These are phyloP conservation scores for Haplosporangium sp. DNA, from an alignment of 371 early-diverging fungal species.

Conservation along the genomic window DNA sequence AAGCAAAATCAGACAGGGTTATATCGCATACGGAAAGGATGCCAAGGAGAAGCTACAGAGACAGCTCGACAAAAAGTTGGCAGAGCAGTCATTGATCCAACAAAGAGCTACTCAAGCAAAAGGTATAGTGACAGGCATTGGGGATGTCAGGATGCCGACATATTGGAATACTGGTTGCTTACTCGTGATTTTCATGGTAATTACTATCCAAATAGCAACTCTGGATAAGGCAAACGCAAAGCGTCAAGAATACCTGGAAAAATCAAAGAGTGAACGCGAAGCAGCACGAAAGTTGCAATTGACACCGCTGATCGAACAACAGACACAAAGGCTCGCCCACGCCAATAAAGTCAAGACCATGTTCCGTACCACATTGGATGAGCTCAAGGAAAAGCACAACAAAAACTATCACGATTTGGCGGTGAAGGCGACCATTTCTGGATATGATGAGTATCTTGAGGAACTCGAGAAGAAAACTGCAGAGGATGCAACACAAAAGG, in stretches of 20 bases:
- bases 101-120: constrained; percentile 53
- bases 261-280: constrained; percentile 27
- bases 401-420: constrained; percentile 84
- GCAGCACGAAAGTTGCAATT: constrained; percentile 24
- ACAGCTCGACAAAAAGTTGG: constrained; percentile 46
- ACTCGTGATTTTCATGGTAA: neutral
- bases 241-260: constrained; percentile 23
- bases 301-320: constrained; percentile 34
- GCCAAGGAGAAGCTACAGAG: constrained; percentile 42
- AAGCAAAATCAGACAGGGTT: constrained; percentile 29
- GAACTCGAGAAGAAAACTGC: constrained; percentile 12
- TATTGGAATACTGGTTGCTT: neutral
- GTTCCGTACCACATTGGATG: constrained; percentile 61
- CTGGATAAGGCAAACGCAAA: constrained; percentile 42
- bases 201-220: constrained; percentile 21
- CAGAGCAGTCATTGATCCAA: constrained; percentile 52
- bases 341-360: constrained; percentile 55
- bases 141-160: too few relatives aligned
- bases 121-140: constrained; percentile 26
- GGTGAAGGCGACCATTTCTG: constrained; percentile 71
- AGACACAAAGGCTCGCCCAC: constrained; percentile 53
- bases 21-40: constrained; percentile 56
- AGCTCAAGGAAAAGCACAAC: constrained; percentile 78
- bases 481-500: neutral
- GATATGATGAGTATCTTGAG: constrained; percentile 67